phyloP scores from a whole-genome alignment of 345 rosid species.

The Capsella bursapastoris region DNA sequence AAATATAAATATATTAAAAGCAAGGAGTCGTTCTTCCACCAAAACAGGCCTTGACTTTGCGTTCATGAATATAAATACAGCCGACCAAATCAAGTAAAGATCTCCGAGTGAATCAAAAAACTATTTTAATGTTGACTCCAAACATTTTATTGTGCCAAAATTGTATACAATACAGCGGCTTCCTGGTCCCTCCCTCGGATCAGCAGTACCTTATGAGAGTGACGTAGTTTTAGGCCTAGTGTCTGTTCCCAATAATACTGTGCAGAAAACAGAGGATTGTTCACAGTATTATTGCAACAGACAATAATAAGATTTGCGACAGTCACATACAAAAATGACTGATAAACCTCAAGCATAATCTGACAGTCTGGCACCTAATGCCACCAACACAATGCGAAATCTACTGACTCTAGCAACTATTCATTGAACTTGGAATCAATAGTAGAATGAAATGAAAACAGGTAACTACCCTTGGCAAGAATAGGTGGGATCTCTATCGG shows the following conservation, averaged over 20 bases:
- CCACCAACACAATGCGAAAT: not conserved
- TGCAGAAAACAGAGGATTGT: conserved; percentile 8
- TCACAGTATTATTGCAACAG: not conserved
- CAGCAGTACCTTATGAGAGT: not conserved
- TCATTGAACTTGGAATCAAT: not conserved
- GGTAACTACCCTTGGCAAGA: conserved; percentile 1
- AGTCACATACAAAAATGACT: not conserved
- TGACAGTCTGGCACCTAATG: conserved; percentile 13
- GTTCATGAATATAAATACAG: conserved; percentile 38
- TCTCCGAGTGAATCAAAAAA: conserved; percentile 39
- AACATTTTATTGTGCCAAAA: conserved; percentile 32
- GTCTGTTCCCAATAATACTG: not conserved
- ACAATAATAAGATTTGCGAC: not conserved
- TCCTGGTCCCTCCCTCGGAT: conserved; percentile 10
- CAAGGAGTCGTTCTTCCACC: conserved; percentile 22
- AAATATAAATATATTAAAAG: not conserved
- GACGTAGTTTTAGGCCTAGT: conserved; percentile 14
- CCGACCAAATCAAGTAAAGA: conserved; percentile 57
- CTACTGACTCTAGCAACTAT: conserved; percentile 6
- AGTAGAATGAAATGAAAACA: conserved; percentile 7
- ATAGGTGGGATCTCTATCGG: not conserved
- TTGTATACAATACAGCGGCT: conserved; percentile 23
- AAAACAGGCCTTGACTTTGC: conserved; percentile 36
- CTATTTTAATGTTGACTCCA: conserved; percentile 39
- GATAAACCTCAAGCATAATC: not conserved